Conservation (phyloP, 768 basidiomycete species). For the Zangia roseola region DNA sequence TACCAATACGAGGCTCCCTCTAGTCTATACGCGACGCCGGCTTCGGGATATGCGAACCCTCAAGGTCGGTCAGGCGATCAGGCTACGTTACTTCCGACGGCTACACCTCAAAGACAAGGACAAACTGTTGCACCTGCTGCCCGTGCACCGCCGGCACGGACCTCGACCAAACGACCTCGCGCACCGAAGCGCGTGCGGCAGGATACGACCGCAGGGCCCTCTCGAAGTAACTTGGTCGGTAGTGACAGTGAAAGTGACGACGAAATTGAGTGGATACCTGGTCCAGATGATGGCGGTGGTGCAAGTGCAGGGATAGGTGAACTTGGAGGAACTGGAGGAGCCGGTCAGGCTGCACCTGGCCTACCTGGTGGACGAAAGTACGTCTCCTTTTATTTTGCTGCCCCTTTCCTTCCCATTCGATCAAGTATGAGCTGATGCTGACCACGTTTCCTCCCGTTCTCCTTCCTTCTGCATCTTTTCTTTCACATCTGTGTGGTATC, state of each 20-base stretch:
- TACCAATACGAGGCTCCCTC: conserved; percentile 5
- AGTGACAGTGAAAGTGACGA: conserved; percentile 34
- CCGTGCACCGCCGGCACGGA: conserved; percentile 2
- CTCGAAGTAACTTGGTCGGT: conserved; percentile 7
- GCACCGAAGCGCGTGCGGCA: conserved; percentile 20
- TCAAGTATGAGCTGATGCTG: conserved; percentile 8
- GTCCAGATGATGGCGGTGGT: conserved; percentile 2
- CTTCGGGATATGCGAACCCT: background rate
- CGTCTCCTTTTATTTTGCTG: conserved; percentile 11
- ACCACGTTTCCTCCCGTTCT: background rate
- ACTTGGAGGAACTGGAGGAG: conserved; percentile 5
- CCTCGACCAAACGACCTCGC: conserved; percentile 22
- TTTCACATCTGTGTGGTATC: background rate
- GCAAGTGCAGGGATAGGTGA: conserved; percentile 1
- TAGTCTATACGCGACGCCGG: background rate
- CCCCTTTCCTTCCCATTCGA: background rate
- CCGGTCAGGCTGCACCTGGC: conserved; percentile 6
- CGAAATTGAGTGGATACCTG: conserved; percentile 25
- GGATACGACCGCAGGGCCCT: background rate
- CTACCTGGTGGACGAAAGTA: conserved; percentile 27
- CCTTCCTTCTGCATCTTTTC: background rate
- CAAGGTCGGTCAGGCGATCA: conserved; percentile 1
- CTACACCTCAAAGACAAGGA: background rate
- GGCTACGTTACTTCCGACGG: background rate
- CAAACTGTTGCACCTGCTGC: background rate